phyloP scores from a whole-genome alignment of 2,329 filamentous ascomycete species.

The Onygenales sp. region DNA sequence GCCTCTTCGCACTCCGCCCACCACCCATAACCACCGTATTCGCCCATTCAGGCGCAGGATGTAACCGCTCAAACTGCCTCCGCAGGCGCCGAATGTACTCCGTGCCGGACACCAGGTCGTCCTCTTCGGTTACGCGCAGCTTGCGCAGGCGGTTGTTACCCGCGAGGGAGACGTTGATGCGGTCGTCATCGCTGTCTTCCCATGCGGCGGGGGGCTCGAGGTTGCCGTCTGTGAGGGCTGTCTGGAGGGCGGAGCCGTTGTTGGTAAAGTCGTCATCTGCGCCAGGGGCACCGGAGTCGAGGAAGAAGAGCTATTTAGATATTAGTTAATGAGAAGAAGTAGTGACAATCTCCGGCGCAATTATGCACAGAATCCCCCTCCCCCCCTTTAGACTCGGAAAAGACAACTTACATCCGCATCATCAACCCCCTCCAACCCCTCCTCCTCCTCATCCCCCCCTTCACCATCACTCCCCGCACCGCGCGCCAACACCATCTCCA shows the following conservation, averaged over 20 bases:
- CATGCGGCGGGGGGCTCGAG: slow-evolving; percentile 43
- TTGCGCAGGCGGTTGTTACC: slow-evolving; percentile 69
- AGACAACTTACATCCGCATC: slow-evolving; percentile 56
- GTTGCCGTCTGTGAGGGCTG: slow-evolving; percentile 17
- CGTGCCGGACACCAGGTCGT: slow-evolving; percentile 76
- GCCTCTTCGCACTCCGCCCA: slow-evolving; percentile 38
- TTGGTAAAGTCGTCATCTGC: slow-evolving; percentile 10
- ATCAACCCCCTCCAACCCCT: slow-evolving; percentile 53
- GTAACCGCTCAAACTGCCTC: slow-evolving; percentile 59
- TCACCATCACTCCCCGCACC: slow-evolving; percentile 20
- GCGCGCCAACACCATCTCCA: slow-evolving; percentile 26
- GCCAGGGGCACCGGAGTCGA: slow-evolving; percentile 56
- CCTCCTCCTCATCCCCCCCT: slow-evolving; percentile 38
- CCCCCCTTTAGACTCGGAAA: background rate
- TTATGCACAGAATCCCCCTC: background rate
- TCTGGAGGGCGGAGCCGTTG: slow-evolving; percentile 13
- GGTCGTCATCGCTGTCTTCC: slow-evolving; percentile 94
- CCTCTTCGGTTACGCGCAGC: slow-evolving; percentile 66
- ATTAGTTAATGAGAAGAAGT: slow-evolving; percentile 2
- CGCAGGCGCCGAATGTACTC: slow-evolving; percentile 77
- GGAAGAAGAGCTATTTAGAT: slow-evolving; percentile 58
- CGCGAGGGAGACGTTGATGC: slow-evolving; percentile 72
- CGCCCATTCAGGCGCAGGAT: slow-evolving; percentile 55
- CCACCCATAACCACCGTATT: slow-evolving; percentile 33
- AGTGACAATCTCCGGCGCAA: background rate